phyloP scores from a whole-genome alignment of 23 red algal genomes.

The Cyanidioschyzon merolae region DNA sequence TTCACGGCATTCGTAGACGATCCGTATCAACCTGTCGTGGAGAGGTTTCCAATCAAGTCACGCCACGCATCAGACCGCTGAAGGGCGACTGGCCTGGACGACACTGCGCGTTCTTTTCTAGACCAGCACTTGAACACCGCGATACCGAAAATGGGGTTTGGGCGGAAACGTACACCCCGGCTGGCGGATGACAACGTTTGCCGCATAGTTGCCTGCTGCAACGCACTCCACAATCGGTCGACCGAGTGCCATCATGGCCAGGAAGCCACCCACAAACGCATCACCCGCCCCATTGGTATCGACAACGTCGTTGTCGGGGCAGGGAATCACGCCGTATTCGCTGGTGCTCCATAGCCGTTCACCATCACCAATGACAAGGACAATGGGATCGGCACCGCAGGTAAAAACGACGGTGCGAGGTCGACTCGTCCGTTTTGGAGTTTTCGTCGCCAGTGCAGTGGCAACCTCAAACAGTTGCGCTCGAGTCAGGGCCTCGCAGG shows the following conservation, averaged over 20 bases:
- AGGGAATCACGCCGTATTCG: conserved; percentile 50
- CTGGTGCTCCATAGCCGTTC: conserved; percentile 55
- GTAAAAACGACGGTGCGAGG: conserved; percentile 96
- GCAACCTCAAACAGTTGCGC: conserved; percentile 49
- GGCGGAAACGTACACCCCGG: conserved; percentile 68
- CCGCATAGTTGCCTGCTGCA: conserved; percentile 73
- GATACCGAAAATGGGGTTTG: conserved; percentile 30
- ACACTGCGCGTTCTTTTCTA: no score
- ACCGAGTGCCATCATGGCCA: conserved; percentile 48
- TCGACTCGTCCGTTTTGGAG: conserved; percentile 42
- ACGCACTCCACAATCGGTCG: conserved; percentile 45
- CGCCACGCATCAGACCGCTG: no score
- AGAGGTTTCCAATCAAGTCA: no score
- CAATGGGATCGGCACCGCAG: conserved; percentile 59
- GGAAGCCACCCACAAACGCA: conserved; percentile 93
- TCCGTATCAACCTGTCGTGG: no score
- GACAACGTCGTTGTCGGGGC: conserved; percentile 50
- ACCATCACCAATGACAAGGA: conserved; percentile 66
- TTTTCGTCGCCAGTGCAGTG: conserved; percentile 38
- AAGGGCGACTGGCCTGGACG: no score
- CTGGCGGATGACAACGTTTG: conserved; percentile 74
- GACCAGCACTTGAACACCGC: conserved; percentile 6
- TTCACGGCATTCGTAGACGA: no score
- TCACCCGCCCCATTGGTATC: conserved; percentile 99
- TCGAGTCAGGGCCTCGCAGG: neutral